These are phyloP conservation scores for Protostelium mycophagum DNA, from an alignment of 78 protist genomes.

Conservation along the genomic window DNA sequence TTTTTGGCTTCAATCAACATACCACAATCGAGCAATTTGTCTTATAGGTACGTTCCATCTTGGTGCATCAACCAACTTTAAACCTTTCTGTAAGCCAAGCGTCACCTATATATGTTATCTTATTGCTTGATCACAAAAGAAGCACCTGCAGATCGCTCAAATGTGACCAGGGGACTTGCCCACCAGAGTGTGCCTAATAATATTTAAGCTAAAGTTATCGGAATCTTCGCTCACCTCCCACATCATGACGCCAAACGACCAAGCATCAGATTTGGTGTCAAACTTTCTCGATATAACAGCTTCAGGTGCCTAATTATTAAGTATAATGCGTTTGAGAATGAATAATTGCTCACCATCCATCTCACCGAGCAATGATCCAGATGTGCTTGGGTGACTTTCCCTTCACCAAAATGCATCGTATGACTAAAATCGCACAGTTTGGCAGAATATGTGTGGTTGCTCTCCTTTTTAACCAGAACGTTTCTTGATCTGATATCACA, in stretches of 20 bases:
- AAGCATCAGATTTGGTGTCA: neutral
- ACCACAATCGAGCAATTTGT: neutral
- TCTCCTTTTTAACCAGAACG: neutral
- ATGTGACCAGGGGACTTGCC: too few species aligned
- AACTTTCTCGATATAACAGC: neutral
- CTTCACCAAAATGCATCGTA: neutral
- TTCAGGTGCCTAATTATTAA: neutral
- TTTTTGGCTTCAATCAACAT: too few species aligned
- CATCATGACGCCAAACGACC: neutral
- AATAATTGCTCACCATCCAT: neutral
- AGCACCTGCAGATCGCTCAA: too few species aligned
- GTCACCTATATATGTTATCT: neutral
- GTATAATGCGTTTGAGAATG: neutral
- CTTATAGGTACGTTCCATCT: neutral
- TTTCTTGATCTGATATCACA: neutral
- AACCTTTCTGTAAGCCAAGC: neutral
- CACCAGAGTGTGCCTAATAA: too few species aligned
- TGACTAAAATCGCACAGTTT: neutral
- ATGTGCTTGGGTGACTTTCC: neutral
- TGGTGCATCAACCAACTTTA: neutral
- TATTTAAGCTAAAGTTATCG: too few species aligned
- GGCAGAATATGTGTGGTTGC: neutral
- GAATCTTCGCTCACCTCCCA: neutral
- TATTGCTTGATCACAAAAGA: neutral
- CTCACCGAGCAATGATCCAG: neutral